Percentiles rank a stretch among this genome's conserved stretches.
Conservation (phyloP, 805 yeast genomes). For the Ogataea henricii region DNA sequence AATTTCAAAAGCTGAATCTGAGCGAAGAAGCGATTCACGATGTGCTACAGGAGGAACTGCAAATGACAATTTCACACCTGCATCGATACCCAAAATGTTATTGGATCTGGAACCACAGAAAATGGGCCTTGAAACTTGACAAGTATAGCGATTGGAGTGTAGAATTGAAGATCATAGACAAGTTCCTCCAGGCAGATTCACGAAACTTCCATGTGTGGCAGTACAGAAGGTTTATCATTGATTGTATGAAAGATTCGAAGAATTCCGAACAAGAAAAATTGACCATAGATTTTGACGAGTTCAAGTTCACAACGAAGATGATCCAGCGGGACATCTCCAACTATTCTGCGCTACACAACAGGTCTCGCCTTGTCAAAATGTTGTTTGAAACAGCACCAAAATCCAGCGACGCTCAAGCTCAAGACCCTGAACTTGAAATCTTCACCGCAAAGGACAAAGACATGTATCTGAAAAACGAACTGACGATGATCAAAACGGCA, state of each 20-base stretch:
- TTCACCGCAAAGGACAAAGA: conserved; percentile 20
- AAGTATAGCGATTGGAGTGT: conserved; percentile 58
- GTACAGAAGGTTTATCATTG: conserved; percentile 74
- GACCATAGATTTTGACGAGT: conserved; percentile 50
- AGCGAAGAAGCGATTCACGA: conserved; percentile 23
- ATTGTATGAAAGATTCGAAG: conserved; percentile 26
- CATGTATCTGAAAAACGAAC: conserved; percentile 53
- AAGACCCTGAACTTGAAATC: conserved; percentile 19
- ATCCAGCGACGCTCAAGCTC: conserved; percentile 2
- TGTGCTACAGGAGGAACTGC: conserved; percentile 57
- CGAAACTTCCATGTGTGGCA: conserved; percentile 97
- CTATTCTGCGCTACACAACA: conserved; percentile 94
- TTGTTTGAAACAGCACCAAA: conserved; percentile 39
- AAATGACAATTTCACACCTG: conserved; percentile 58
- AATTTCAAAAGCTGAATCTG: conserved; percentile 28
- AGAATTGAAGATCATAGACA: conserved; percentile 71
- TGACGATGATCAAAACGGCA: conserved; percentile 74
- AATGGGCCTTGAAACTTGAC: conserved; percentile 70
- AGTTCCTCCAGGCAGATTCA: conserved; percentile 68
- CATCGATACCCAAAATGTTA: conserved; percentile 81
- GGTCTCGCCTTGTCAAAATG: conserved; percentile 66
- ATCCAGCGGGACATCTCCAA: conserved; percentile 86
- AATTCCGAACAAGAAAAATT: conserved; percentile 12
- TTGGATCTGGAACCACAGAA: conserved; percentile 95
- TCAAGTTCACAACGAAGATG: conserved; percentile 73